Evolutionary conservation across 176 grass and related monocot species (phyloP), one percentile per base, ranked within the genome.

Genomic region (Juncus inflexus): DNA sequence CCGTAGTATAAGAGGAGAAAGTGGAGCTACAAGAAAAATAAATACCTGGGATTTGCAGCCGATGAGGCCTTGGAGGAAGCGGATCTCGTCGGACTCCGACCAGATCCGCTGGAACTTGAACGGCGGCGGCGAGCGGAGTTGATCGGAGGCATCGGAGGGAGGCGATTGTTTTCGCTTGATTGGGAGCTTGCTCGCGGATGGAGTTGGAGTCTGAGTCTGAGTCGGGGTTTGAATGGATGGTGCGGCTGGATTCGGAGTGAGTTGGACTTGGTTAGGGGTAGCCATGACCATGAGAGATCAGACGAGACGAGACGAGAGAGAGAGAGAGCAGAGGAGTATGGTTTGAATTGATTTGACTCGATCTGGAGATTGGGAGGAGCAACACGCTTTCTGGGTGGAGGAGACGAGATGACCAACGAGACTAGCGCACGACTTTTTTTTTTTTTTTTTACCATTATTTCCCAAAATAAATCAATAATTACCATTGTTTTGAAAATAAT

Each of bases 81-180:
- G 81, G 11, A 97, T 80, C 75, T 91, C 88, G 67, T 94, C 90
- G 60, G 90, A 80, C 55, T 85, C 90, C 52, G 84, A 80, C 84
- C 90, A 89, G 75, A 88, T 94, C 53, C 90, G 78, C 81, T 92
- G 84, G 77, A 92, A 92, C 78, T 92, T 87, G 75, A 92, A 84
- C 10, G 85, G 72, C 10, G 84, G 84, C 45, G 45, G 76, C 19
- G 15, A 36, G 35, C 10, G 42, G 6, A 52, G 61, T 14, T 10
- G 67, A 14, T 19, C 74, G 12, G 41, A 68, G 9, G 57, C 52
- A 36, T 64, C 66, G 50, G 74, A 66, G 11, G 58, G 62, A 4
- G 83, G 60, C 11, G 77, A 66, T 52, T 75, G 63, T 76, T 90
- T 90, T 79, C 88, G 94, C 94, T 99, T 99, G 85, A 99, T 75